Base-by-base conservation (phyloP, 257 asterid species). In the Striga asiatica region DNA sequence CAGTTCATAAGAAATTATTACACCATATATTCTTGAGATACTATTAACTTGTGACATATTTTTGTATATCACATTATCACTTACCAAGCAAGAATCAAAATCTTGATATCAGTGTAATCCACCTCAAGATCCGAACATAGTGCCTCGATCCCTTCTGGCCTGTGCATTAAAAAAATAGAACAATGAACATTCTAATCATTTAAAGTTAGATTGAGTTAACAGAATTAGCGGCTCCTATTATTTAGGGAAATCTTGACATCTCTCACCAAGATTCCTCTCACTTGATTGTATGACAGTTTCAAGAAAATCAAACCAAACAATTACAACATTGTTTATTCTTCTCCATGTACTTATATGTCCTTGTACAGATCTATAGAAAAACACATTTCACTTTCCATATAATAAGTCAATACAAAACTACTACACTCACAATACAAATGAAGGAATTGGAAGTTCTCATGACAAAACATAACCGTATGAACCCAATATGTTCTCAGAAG, bases 71-170 rank as follows among this genome's bases (percentile, higher is more conserved):
- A 62, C 77, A n/a, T n/a, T n/a, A n/a, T n/a, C n/a, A n/a, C n/a
- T 67, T 73, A 88, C 97, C 97, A 88, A 47, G 97, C 97, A 66
- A 88, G 93, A 83, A 88, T 74, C 76, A 88, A 72, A 73, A 88
- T 71, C 76, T 78, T 77, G 62, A 84, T 81, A 77, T 88, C 78
- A 28, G 97, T 80, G 68, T 77, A 82, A 50, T 80, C 83, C 71
- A 88, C 95, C 81, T 73, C 71, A 77, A 88, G 64, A 78, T 82
- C 93, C 13, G 91, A 80, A 68, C 97, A 88, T 38, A 88, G 71
- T 71, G 76, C 64, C 70, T 81, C 97, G 13, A 88, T 67, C 54
- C 97, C 88, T 71, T 84, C 95, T 56, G 93, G 93, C 8, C 97
- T 84, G 76, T 49, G 60, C 71, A 53, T 58, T 54, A 70, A 60